Evolutionary conservation across 257 asterid genomes (phyloP).

Genomic region (Anisodus tanguticus): DNA sequence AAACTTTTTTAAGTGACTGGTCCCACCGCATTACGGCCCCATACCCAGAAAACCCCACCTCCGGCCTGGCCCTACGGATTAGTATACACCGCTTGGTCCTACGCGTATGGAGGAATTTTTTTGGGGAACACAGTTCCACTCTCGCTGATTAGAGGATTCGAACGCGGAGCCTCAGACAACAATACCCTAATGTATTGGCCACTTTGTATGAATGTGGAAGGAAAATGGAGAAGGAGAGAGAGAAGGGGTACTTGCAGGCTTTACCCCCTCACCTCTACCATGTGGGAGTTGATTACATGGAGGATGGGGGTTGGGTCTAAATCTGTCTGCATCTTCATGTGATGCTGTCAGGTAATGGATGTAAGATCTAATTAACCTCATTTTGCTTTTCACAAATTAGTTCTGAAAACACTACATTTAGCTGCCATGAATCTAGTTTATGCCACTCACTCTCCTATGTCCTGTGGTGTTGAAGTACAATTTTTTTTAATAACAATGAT

Average conservation of each 20-base stretch:
- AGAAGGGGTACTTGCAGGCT: constrained; percentile 30
- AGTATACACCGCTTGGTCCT: too few species aligned
- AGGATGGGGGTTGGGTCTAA: constrained; percentile 52
- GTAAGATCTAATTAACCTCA: constrained; percentile 15
- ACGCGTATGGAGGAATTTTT: too few species aligned
- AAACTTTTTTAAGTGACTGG: too few species aligned
- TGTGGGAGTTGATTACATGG: constrained; percentile 53
- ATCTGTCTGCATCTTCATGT: constrained; percentile 65
- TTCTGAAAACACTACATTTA: background rate
- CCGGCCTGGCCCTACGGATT: too few species aligned
- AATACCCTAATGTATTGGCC: too few species aligned
- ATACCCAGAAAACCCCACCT: too few species aligned
- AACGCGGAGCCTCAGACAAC: too few species aligned
- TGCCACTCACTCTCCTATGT: background rate
- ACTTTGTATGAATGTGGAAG: constrained; percentile 9
- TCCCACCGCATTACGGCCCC: too few species aligned
- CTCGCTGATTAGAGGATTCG: too few species aligned
- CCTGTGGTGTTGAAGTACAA: too few species aligned
- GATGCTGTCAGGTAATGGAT: constrained; percentile 59
- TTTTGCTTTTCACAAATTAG: background rate
- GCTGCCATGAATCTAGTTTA: background rate
- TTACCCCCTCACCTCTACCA: constrained; percentile 44
- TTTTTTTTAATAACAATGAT: too few species aligned
- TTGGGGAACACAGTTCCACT: too few species aligned
- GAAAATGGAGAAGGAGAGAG: constrained; percentile 23